These are phyloP conservation scores for Brassica nigra DNA, from an alignment of 345 rosid genomes.

Conservation along the genomic window DNA sequence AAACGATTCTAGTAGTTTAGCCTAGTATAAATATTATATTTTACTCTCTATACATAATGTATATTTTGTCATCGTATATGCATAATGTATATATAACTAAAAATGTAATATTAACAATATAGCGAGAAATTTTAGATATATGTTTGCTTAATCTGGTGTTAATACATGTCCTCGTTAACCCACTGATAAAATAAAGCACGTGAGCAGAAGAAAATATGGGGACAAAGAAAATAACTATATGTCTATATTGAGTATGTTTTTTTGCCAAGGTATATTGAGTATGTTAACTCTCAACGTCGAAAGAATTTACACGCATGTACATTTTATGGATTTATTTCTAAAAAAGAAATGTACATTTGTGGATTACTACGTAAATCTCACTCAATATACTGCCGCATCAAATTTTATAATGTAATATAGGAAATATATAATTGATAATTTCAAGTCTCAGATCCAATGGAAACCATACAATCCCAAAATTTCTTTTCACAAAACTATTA, in stretches of 20 bases:
- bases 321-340: background rate
- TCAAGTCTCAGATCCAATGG: conserved; percentile 21
- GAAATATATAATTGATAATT: background rate
- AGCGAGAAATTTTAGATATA: background rate
- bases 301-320: conserved; percentile 35
- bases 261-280: background rate
- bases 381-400: conserved; percentile 25
- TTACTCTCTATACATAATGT: background rate
- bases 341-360: conserved; percentile 16
- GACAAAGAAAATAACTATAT: conserved; percentile 5
- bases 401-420: conserved; percentile 22
- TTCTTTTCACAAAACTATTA: background rate
- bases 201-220: background rate
- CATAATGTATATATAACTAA: background rate
- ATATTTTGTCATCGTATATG: background rate
- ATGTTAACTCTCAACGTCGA: conserved; percentile 25
- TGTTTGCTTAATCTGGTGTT: conserved; percentile 11
- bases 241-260: background rate
- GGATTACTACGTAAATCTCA: conserved; percentile 41
- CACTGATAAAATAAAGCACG: conserved; percentile 7
- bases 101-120: background rate
- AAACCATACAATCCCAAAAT: conserved; percentile 20
- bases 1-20: background rate
- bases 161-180: conserved; percentile 4
- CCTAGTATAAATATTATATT: background rate